A percentile compares a stretch with the other conserved stretches of the same genome.
These are phyloP conservation scores for Ustilago loliicola DNA, from an alignment of 1,284 basidiomycete species.

Conservation along the genomic window DNA sequence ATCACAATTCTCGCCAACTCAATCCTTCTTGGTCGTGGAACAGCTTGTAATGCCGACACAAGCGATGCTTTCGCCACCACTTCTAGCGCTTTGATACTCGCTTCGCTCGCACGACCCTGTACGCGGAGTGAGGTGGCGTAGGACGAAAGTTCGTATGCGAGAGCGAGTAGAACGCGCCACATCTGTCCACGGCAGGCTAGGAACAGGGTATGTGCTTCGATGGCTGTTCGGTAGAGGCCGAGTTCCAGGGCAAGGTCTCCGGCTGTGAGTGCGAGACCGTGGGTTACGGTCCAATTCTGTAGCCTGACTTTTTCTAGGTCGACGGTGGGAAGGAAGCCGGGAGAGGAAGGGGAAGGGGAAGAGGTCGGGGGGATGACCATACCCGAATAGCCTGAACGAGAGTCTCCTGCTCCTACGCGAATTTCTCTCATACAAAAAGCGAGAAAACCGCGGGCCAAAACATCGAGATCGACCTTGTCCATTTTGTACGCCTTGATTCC, in stretches of 20 bases:
- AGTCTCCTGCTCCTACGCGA: conserved; percentile 40
- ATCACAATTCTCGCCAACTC: conserved; percentile 25
- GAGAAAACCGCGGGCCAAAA: conserved; percentile 26
- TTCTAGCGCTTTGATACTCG: conserved; percentile 5
- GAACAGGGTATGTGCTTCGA: conserved; percentile 44
- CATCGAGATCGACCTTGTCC: not conserved
- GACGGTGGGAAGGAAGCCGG: not conserved
- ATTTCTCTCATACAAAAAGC: conserved; percentile 34
- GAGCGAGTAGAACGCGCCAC: conserved; percentile 41
- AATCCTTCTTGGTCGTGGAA: conserved; percentile 13
- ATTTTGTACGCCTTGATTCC: not conserved
- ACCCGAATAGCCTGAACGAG: conserved; percentile 24
- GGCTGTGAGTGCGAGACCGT: conserved; percentile 34
- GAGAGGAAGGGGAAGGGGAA: not conserved
- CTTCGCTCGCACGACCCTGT: not conserved
- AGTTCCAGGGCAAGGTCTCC: conserved; percentile 43
- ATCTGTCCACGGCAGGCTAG: conserved; percentile 34
- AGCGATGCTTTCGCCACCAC: conserved; percentile 25
- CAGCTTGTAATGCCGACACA: conserved; percentile 32
- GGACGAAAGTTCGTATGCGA: conserved; percentile 25
- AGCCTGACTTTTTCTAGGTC: conserved; percentile 29
- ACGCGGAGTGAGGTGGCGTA: conserved; percentile 9
- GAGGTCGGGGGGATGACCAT: conserved; percentile 17
- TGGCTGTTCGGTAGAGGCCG: conserved; percentile 23
- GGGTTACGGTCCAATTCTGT: conserved; percentile 47